Evolutionary conservation across 257 asterid genomes (phyloP), one percentile per base, ranked within the genome.

Genomic region (Agastache rugosa): DNA sequence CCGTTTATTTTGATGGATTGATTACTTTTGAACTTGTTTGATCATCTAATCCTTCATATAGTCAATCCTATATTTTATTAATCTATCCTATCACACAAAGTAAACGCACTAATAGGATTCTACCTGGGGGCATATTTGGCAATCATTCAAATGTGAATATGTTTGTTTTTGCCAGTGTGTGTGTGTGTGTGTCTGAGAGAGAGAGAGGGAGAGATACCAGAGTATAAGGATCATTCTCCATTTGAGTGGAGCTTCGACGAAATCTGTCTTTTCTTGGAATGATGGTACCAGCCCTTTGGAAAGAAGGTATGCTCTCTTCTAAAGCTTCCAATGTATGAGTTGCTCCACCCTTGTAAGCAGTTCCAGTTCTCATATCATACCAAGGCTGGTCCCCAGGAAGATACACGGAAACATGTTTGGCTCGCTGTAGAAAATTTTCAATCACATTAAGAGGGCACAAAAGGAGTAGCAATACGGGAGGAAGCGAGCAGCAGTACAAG

Each of bases 191-290:
- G 53, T 53, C 53, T 27, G 47, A 45, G 56, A 54, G 20, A 63
- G 71, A 56, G 60, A 47, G 4, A 65, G 20, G 55, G 37, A 73
- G 75, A 47, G 71, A 66, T 86, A 94, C 99, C 98, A 95, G 91
- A 63, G 99, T 90, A 76, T 87, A 95, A 72, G 99, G 99, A 82
- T 95, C 99, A 74, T 90, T 85, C 59, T 85, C 89, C 99, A 95
- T 95, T 85, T 95, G 99, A 11, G 92, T 88, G 50, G 99, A 90
- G 85, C 99, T 89, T 72, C 99, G 84, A 62, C 99, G 88, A 41
- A 85, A 84, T 72, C 99, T 85, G 72, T 95, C 99, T 85, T 92
- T 95, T 73, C 99, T 83, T 51, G 99, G 96, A 45, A 95, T 78
- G 79, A 95, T 92, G 67, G 98, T 90, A 78, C 99, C 99, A 9